Evolutionary conservation across 371 early-diverging fungal genomes (phyloP), one percentile per base, ranked within the genome.

Genomic region (Mortierella sp.): DNA sequence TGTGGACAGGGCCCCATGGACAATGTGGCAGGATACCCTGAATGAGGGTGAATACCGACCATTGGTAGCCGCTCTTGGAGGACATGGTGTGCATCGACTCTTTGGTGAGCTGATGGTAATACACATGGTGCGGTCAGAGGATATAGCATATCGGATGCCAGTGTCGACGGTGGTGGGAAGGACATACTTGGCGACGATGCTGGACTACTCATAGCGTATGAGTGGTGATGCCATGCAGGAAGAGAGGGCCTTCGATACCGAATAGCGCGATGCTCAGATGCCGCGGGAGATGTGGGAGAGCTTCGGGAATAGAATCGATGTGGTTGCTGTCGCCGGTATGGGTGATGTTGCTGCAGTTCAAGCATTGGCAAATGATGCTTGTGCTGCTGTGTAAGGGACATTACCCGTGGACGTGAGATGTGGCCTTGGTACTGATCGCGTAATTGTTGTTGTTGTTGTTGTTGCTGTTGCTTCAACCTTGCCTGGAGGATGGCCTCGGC

Each of bases 381-480:
- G 19, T 57, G 22, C 48, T 68, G 65, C 47, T 55, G 63, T 28
- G 69, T 57, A 32, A 62, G 62, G 4, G 67, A 70, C 70, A 60
- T 58, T 38, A 67, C 74, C 28, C 66, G 60, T 93, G 96, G 76
- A 92, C 96, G 71, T 93, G 94, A 53, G 91, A 81, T 41, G 86
- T 77, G 63, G 93, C 93, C 67, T 90, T 87, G 84, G 38, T 62
- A 60, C 13, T 65, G 63, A n/a, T 69, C 58, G 13, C 64, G 70
- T 9, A 65, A 65, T 19, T 78, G 74, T 24, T 69, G 72, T 8
- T 72, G 76, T 8, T 76, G 71, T 28, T 28, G 28, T 28, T 28
- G 28, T 2, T 28, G 28, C 28, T 28, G 28, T 2, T 28, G 28
- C 28, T 28, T 1, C 28, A 71, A 6, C 24, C 55, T 72, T 6